Evolutionary conservation across 257 asterid species (phyloP).

Genomic region (Penstemon davidsonii): DNA sequence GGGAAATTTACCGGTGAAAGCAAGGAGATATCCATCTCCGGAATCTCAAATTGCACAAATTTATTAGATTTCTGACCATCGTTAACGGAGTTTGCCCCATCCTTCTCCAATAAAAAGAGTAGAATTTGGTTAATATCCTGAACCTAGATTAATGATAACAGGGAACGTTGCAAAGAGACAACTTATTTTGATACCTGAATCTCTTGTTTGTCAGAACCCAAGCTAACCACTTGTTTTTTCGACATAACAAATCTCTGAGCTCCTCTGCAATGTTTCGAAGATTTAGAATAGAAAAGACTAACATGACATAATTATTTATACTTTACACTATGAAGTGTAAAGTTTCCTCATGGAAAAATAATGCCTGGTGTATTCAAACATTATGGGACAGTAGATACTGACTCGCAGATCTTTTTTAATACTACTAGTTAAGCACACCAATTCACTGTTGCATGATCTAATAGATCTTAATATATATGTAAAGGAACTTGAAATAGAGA

Average conservation of each 20-base stretch:
- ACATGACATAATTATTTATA: conserved; percentile 2
- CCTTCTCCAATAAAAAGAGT: conserved; percentile 39
- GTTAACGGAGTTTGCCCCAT: conserved; percentile 29
- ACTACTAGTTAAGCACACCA: conserved; percentile 15
- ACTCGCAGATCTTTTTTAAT: conserved; percentile 14
- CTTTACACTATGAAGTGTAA: background rate
- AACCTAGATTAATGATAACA: conserved; percentile 16
- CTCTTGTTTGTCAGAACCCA: conserved; percentile 28
- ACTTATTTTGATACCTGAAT: conserved; percentile 24
- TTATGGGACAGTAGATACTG: background rate
- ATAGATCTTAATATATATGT: background rate
- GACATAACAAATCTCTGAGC: conserved; percentile 21
- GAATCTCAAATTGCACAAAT: conserved; percentile 66
- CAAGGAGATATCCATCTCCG: conserved; percentile 52
- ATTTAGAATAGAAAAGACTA: conserved; percentile 23
- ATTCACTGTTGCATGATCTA: conserved; percentile 13
- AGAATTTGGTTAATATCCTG: conserved; percentile 19
- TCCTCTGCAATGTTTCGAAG: conserved; percentile 30
- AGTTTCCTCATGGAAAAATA: background rate
- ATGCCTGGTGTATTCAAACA: background rate
- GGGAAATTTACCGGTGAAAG: conserved; percentile 46
- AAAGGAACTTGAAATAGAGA: conserved; percentile 8
- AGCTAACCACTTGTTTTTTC: conserved; percentile 31
- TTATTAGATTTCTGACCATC: conserved; percentile 33
- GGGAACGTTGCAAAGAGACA: conserved; percentile 1